A percentile compares a stretch with the other conserved stretches of the same genome.
Conservation (phyloP, 352 stramenopile species). For the Phytophthora tubulina region DNA sequence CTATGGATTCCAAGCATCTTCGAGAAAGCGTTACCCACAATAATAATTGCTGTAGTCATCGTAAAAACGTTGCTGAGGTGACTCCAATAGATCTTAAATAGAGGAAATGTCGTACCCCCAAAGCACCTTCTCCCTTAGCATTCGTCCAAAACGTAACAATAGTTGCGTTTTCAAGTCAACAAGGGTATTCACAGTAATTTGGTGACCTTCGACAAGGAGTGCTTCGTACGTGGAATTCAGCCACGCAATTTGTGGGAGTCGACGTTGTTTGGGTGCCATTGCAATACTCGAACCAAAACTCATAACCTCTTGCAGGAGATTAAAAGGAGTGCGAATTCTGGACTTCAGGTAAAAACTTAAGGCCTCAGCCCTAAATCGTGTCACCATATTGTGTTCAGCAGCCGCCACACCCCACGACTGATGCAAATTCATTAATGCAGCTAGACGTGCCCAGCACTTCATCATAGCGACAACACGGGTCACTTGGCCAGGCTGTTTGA, state of each 20-base stretch:
- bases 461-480: neutral
- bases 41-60: neutral
- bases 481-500: neutral
- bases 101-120: neutral
- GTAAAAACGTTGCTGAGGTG: neutral
- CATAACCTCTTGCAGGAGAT: neutral
- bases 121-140: neutral
- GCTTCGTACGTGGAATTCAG: neutral
- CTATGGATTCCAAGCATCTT: neutral
- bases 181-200: neutral
- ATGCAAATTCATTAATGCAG: neutral
- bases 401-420: neutral
- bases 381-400: neutral
- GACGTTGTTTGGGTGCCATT: neutral
- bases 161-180: neutral
- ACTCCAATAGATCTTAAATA: neutral
- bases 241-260: neutral
- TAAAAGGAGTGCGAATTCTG: neutral
- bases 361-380: neutral
- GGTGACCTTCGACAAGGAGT: neutral
- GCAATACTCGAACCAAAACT: neutral
- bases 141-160: neutral
- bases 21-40: neutral
- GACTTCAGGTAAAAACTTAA: too few species aligned
- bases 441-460: neutral